phyloP scores from a whole-genome alignment of 2,329 filamentous ascomycete species.

The Neofusicoccum umdonicola region DNA sequence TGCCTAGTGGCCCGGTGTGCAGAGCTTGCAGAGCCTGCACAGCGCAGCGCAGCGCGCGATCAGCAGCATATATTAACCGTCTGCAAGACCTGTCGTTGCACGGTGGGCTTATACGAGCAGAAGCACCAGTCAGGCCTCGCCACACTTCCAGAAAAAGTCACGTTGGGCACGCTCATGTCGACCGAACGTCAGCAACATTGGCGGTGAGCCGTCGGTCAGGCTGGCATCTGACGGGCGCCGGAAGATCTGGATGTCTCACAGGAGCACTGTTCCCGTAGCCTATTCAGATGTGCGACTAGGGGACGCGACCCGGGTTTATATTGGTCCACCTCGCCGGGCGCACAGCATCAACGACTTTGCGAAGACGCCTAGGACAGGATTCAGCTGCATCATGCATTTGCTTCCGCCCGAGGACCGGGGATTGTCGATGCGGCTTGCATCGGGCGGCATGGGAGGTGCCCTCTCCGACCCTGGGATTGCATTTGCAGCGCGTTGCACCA shows the following conservation, averaged over 20 bases:
- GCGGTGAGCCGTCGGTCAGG: conserved; percentile 12
- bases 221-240: conserved; percentile 13
- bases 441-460: not conserved
- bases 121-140: conserved; percentile 15
- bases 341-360: conserved; percentile 10
- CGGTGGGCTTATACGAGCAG: conserved; percentile 12
- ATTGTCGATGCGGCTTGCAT: conserved; percentile 13
- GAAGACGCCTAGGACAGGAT: not conserved
- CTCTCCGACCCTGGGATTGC: conserved; percentile 4
- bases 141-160: conserved; percentile 14
- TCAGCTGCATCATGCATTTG: conserved; percentile 8
- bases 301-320: conserved; percentile 12
- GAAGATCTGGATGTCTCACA: conserved; percentile 17
- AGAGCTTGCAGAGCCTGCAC: not conserved
- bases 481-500: not conserved
- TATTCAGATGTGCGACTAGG: conserved; percentile 16
- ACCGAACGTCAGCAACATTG: conserved; percentile 7
- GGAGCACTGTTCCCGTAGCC: conserved; percentile 3
- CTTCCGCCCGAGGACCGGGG: conserved; percentile 14
- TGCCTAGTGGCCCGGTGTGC: not conserved
- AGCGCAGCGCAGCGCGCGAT: conserved; percentile 2
- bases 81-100: conserved; percentile 5
- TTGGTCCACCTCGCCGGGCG: conserved; percentile 13
- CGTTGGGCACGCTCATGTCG: conserved; percentile 3
- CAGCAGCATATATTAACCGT: conserved; percentile 8